phyloP scores from a whole-genome alignment of 805 yeast species.

The Kluyveromyces lactis region DNA sequence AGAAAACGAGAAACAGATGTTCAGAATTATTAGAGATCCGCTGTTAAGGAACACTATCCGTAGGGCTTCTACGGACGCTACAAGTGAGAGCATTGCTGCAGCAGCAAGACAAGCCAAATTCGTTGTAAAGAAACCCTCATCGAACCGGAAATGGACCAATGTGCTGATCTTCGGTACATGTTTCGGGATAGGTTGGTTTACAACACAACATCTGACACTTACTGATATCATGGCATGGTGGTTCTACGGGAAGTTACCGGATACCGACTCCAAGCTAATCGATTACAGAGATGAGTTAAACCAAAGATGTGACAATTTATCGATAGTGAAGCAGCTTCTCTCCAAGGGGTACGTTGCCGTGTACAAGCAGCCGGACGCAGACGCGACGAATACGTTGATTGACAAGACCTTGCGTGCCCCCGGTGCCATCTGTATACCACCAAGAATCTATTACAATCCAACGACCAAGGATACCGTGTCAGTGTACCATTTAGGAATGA shows the following conservation, averaged over 20 bases:
- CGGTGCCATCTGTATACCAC: slow-evolving; percentile 73
- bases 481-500: slow-evolving; percentile 68
- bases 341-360: slow-evolving; percentile 30
- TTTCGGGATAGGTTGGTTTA: slow-evolving; percentile 24
- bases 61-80: not conserved
- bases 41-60: slow-evolving; percentile 5
- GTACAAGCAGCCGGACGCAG: slow-evolving; percentile 25
- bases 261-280: slow-evolving; percentile 21
- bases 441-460: slow-evolving; percentile 55
- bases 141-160: slow-evolving; percentile 17
- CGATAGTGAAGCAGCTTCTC: slow-evolving; percentile 42
- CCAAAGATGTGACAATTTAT: slow-evolving; percentile 38
- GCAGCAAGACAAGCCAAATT: slow-evolving; percentile 1
- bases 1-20: slow-evolving; percentile 5
- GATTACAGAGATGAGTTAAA: slow-evolving; percentile 33
- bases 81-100: not conserved
- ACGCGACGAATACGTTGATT: slow-evolving; percentile 40
- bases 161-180: slow-evolving; percentile 23
- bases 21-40: slow-evolving; percentile 9
- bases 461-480: slow-evolving; percentile 52
- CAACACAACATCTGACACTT: slow-evolving; percentile 29
- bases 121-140: slow-evolving; percentile 4
- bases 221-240: slow-evolving; percentile 29
- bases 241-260: slow-evolving; percentile 26
- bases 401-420: slow-evolving; percentile 50